phyloP scores from a whole-genome alignment of 2,329 filamentous ascomycete genomes.

The Apiospora koreana region DNA sequence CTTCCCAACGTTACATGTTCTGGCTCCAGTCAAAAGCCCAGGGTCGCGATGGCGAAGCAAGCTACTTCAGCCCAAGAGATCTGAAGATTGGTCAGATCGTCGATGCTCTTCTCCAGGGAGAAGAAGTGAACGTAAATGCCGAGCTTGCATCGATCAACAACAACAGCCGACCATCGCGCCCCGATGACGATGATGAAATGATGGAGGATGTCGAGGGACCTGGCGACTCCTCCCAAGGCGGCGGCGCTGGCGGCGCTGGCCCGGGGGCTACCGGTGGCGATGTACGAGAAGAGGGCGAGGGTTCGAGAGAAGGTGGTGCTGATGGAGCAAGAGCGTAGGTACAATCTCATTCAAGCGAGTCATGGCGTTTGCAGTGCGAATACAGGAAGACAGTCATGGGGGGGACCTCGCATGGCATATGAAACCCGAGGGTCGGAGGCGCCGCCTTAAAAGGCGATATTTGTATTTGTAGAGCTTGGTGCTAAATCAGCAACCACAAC shows the following conservation, averaged over 20 bases:
- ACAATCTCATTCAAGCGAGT: slow-evolving; percentile 9
- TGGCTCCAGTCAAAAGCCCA: slow-evolving; percentile 95
- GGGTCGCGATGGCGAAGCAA: slow-evolving; percentile 64
- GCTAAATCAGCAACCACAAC: slow-evolving; percentile 8
- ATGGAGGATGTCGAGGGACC: slow-evolving; percentile 77
- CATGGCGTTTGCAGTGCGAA: neutral
- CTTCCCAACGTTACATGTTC: slow-evolving; percentile 88
- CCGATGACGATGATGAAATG: slow-evolving; percentile 71
- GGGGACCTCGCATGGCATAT: neutral
- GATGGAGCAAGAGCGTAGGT: slow-evolving; percentile 99
- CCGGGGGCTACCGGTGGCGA: slow-evolving; percentile 88
- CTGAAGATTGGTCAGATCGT: slow-evolving; percentile 87
- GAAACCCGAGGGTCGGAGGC: neutral
- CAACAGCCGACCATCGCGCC: slow-evolving; percentile 45
- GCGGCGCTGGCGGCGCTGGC: slow-evolving; percentile 78
- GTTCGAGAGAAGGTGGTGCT: slow-evolving; percentile 86
- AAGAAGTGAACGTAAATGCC: slow-evolving; percentile 76
- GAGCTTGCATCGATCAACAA: slow-evolving; percentile 68
- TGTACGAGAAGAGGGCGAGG: slow-evolving; percentile 84
- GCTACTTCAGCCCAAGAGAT: slow-evolving; percentile 83
- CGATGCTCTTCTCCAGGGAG: slow-evolving; percentile 80
- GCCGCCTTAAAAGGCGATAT: neutral
- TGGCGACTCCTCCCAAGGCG: slow-evolving; percentile 58
- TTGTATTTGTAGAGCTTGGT: slow-evolving; percentile 14
- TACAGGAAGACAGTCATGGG: neutral